Evolutionary conservation across 257 asterid species (phyloP), one percentile per base, ranked within the genome.

Genomic region (Pogostemon cablin): DNA sequence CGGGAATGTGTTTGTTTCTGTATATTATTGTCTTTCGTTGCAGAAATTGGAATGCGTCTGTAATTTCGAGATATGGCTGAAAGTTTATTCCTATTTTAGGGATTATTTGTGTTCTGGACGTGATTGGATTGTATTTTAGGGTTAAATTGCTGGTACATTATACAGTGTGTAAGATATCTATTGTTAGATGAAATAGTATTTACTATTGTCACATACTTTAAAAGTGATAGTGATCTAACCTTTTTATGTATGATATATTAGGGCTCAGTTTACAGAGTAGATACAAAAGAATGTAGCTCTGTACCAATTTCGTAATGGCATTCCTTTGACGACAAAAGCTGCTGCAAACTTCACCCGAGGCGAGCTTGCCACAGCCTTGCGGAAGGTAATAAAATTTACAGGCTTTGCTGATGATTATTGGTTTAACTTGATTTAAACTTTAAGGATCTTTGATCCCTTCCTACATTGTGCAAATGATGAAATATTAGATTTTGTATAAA

Each of bases 201-300:
- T n/a, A n/a, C n/a, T n/a, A n/a, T n/a, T n/a, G n/a, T n/a, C n/a
- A n/a, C n/a, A n/a, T n/a, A n/a, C n/a, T n/a, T n/a, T n/a, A n/a
- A n/a, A n/a, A n/a, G n/a, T n/a, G n/a, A n/a, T n/a, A n/a, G n/a
- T n/a, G n/a, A n/a, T n/a, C n/a, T n/a, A n/a, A n/a, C n/a, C n/a
- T n/a, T n/a, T n/a, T n/a, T n/a, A n/a, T n/a, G n/a, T n/a, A n/a
- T n/a, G n/a, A n/a, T n/a, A n/a, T n/a, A 6, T 67, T 70, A 95
- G 99, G 89, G 96, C 85, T 71, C 98, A 95, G 84, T 95, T 95
- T 70, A 95, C 98, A 3, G 99, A 95, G 83, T 95, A 85, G 78
- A 80, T 95, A 49, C 99, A 95, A 81, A 95, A 95, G 84, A 95
- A 95, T 73, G 98, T 95, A 58, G 82, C 99, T 1, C 57, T 95